Evolutionary conservation across 2,329 filamentous ascomycete genomes (phyloP).

Genomic region (Aureobasidium namibiae): DNA sequence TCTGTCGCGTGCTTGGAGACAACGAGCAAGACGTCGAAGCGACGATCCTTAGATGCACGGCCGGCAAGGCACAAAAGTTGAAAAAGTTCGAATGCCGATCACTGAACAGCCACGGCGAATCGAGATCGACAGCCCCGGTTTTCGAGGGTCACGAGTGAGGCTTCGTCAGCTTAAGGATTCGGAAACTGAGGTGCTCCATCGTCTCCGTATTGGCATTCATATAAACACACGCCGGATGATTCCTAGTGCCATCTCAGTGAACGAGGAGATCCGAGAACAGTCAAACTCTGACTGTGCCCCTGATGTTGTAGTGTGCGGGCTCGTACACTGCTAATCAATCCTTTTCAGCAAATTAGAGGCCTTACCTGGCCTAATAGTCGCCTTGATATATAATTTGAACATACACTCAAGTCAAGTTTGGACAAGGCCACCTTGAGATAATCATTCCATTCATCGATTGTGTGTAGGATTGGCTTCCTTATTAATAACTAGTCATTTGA

Average conservation of each 20-base stretch:
- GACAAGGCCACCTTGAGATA: neutral
- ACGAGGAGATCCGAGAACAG: neutral
- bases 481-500: slow-evolving; percentile 3
- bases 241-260: neutral
- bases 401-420: neutral
- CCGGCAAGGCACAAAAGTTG: slow-evolving; percentile 3
- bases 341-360: neutral
- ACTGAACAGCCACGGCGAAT: neutral
- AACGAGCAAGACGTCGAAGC: neutral
- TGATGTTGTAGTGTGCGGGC: neutral
- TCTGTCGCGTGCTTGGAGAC: slow-evolving; percentile 9
- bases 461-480: neutral
- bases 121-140: neutral
- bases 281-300: neutral
- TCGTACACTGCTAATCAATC: neutral
- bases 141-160: slow-evolving; percentile 5
- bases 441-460: neutral
- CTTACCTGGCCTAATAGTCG: neutral
- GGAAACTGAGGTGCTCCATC: neutral
- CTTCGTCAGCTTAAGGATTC: slow-evolving; percentile 4
- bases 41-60: slow-evolving; percentile 8
- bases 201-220: neutral
- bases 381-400: neutral
- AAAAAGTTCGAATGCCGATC: slow-evolving; percentile 8
- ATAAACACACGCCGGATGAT: neutral